These are phyloP conservation scores for Amphirosellinia nigrospora DNA, from an alignment of 495 filamentous ascomycete species.

Conservation along the genomic window DNA sequence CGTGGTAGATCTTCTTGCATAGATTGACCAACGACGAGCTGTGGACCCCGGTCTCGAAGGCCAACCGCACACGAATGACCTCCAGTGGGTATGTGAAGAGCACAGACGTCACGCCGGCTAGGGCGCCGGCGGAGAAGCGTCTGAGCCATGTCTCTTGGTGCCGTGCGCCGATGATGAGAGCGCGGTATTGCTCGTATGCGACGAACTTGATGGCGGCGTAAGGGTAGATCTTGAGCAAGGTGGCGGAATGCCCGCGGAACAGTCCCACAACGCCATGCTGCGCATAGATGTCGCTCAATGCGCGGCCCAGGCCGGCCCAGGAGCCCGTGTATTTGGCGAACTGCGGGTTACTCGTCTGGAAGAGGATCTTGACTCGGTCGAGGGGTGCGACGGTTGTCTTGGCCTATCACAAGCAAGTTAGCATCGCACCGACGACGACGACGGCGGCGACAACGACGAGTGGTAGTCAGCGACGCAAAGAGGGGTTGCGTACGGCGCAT, in stretches of 20 bases:
- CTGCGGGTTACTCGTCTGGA: conserved; percentile 92
- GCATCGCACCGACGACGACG: neutral
- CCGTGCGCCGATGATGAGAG: conserved; percentile 68
- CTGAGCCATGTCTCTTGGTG: conserved; percentile 81
- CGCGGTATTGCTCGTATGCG: conserved; percentile 93
- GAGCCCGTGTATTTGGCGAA: conserved; percentile 90
- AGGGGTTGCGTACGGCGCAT: conserved; percentile 69
- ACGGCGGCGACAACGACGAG: neutral
- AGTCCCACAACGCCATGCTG: conserved; percentile 76
- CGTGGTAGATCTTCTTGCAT: conserved; percentile 82
- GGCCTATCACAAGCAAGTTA: conserved; percentile 59
- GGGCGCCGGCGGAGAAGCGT: conserved; percentile 74
- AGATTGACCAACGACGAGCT: conserved; percentile 71
- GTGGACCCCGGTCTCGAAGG: conserved; percentile 84
- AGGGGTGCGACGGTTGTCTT: conserved; percentile 96
- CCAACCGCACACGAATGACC: conserved; percentile 87
- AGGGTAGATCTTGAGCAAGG: conserved; percentile 91
- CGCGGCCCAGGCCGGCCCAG: conserved; percentile 78
- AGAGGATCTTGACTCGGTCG: conserved; percentile 97
- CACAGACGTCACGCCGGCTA: conserved; percentile 88
- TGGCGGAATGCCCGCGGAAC: conserved; percentile 93
- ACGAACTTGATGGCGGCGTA: conserved; percentile 98
- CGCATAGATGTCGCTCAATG: conserved; percentile 82
- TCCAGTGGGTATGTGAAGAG: conserved; percentile 96
- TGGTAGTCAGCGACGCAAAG: neutral